Percentiles rank a stretch among this genome's conserved stretches.
These are phyloP conservation scores for Stachybotrys elegans DNA, from an alignment of 2,329 filamentous ascomycete genomes.

Conservation along the genomic window DNA sequence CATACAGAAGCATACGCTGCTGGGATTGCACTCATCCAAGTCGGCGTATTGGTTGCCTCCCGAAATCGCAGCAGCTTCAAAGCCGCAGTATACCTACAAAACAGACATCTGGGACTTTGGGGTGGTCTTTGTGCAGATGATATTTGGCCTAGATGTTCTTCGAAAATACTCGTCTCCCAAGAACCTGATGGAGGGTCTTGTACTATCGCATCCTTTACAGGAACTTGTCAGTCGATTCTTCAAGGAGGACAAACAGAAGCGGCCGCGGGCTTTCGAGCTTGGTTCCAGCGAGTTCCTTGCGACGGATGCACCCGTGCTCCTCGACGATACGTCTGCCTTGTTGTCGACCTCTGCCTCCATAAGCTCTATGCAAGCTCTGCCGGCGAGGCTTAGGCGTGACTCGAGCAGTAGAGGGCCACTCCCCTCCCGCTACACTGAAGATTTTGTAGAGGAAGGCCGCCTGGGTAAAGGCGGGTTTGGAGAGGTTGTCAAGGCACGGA, in stretches of 20 bases:
- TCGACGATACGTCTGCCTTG: constrained; percentile 35
- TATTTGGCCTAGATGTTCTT: constrained; percentile 75
- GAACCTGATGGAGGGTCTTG: constrained; percentile 64
- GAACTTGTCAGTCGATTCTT: constrained; percentile 84
- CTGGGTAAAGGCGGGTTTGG: constrained; percentile 94
- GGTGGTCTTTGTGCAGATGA: constrained; percentile 87
- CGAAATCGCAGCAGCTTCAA: constrained; percentile 62
- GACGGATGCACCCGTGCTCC: constrained; percentile 56
- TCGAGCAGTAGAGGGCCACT: constrained; percentile 48
- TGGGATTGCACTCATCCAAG: constrained; percentile 56
- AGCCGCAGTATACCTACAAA: constrained; percentile 64
- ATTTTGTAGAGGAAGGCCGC: constrained; percentile 85
- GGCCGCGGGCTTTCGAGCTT: constrained; percentile 74
- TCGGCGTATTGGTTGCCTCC: constrained; percentile 82
- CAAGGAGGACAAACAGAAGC: constrained; percentile 74
- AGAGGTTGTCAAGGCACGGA: constrained; percentile 90
- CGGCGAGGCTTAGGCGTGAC: constrained; percentile 52
- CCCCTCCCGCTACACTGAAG: constrained; percentile 75
- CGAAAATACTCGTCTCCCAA: constrained; percentile 75
- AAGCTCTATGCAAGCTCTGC: constrained; percentile 36
- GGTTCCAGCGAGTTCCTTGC: constrained; percentile 62
- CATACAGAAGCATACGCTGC: constrained; percentile 44
- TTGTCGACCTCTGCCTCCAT: constrained; percentile 37
- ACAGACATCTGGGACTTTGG: constrained; percentile 96
- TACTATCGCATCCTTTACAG: constrained; percentile 68